Percentiles rank a stretch among this genome's conserved stretches.
Evolutionary conservation across 208 protist species (phyloP).

Genomic region (Angomonas deanei): DNA sequence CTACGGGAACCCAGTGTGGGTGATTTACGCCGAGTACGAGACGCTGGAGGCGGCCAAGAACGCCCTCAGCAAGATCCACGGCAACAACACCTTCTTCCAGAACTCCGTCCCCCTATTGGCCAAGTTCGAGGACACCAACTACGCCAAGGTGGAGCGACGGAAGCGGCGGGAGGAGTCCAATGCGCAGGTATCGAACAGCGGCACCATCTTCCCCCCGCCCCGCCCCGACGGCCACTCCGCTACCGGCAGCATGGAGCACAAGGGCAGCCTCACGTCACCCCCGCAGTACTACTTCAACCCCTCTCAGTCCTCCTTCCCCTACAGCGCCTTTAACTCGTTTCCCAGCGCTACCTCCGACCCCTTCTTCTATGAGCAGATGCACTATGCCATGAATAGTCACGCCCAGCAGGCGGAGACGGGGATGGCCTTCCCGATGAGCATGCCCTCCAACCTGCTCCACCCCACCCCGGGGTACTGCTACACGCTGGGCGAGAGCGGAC

Average conservation of each 20-base stretch:
- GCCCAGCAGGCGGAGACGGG: background rate
- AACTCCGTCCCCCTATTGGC: slow-evolving; percentile 52
- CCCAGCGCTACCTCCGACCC: background rate
- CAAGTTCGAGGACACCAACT: slow-evolving; percentile 72
- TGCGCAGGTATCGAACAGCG: slow-evolving; percentile 23
- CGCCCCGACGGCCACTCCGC: slow-evolving; percentile 11
- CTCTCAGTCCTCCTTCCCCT: background rate
- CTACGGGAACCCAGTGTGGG: slow-evolving; percentile 79
- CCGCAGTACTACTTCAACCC: background rate
- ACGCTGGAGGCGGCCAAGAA: slow-evolving; percentile 48
- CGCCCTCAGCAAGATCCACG: slow-evolving; percentile 57
- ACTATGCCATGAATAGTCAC: background rate
- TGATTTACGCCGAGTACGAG: slow-evolving; percentile 78
- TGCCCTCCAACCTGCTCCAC: slow-evolving; percentile 19
- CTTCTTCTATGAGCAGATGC: background rate
- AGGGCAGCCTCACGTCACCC: background rate
- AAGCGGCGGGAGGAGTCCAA: slow-evolving; percentile 39
- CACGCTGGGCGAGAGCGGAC: slow-evolving; percentile 24
- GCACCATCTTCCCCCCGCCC: slow-evolving; percentile 40
- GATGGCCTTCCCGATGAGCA: slow-evolving; percentile 11
- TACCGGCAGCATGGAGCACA: background rate
- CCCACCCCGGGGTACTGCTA: slow-evolving; percentile 34
- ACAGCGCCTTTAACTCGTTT: background rate
- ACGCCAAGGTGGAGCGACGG: slow-evolving; percentile 63
- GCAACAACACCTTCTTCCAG: slow-evolving; percentile 58